Conservation (phyloP, 1,139 yeast genomes). For the Magnusiomyces tetraspermus region DNA sequence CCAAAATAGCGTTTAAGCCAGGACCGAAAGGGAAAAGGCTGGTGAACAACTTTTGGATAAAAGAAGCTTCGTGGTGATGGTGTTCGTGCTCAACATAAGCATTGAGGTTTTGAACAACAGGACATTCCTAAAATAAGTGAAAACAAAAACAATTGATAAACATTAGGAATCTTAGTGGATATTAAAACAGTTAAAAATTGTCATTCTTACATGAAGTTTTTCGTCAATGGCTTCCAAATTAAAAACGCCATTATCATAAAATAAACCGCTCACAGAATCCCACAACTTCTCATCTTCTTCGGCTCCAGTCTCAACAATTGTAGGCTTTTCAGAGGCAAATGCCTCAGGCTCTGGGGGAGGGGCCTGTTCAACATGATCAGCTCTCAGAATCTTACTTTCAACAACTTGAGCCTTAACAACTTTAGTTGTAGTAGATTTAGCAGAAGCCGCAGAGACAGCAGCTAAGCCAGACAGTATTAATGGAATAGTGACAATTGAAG, state of each 20-base stretch:
- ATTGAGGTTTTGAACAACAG: conserved; percentile 34
- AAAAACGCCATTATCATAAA: conserved; percentile 35
- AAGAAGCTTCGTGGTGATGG: conserved; percentile 23
- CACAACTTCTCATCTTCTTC: background rate
- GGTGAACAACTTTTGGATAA: conserved; percentile 22
- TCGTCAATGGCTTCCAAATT: conserved; percentile 30
- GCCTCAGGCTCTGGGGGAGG: background rate
- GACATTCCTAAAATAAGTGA: conserved; percentile 28
- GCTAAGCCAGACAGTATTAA: background rate
- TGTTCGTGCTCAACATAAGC: conserved; percentile 19
- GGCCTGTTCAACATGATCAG: background rate
- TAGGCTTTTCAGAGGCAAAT: background rate
- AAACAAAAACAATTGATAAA: background rate
- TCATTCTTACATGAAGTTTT: conserved; percentile 13
- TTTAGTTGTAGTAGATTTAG: background rate
- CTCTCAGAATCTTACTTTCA: background rate
- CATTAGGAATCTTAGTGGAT: background rate
- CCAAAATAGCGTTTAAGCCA: conserved; percentile 48
- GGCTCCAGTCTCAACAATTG: background rate
- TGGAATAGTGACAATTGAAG: background rate
- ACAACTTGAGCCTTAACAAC: background rate
- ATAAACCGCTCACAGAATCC: conserved; percentile 10
- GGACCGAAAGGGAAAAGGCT: conserved; percentile 46
- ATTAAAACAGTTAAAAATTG: background rate
- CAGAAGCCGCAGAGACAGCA: background rate